Evolutionary conservation across 2,329 filamentous ascomycete genomes (phyloP), one percentile per base, ranked within the genome.

Genomic region (Penicillium oxalicum): DNA sequence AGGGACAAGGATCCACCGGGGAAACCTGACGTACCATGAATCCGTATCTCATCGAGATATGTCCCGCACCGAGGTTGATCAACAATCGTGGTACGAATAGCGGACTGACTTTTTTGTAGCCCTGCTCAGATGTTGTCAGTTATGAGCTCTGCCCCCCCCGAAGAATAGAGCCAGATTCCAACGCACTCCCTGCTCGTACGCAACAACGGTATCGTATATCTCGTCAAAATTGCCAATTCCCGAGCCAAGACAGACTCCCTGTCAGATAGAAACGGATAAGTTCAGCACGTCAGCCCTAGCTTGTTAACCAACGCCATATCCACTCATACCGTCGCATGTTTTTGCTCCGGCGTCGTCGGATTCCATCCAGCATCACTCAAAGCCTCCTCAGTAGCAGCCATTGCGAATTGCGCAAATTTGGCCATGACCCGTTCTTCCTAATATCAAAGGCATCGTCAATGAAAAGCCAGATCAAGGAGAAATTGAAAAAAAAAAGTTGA

Each of bases 221-320:
- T 95, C 90, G 36, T 95, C 87, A 35, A 98, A 78, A 61, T 93
- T 96, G 12, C 93, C 93, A 60, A 98, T 96, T 1, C 93, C 93
- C 56, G 91, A 97, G 2, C 93, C 93, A 36, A 98, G 77, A 62
- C 91, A 95, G 1, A 98, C 87, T 0, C 93, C 93, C 79, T 81
- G 24, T 3, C 12, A 40, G 2, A 28, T 2, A 24, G 18, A 18
- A 18, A 18, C 18, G 18, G 18, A 18, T 18, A 18, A 18, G 18
- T 25, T 4, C 32, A 3, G 24, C 9, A 12, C n/a, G 27, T 40
- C 11, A 54, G 38, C 54, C 34, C 62, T 51, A 38, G 9, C 6
- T 5, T 18, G 9, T 9, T n/a, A 13, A 25, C 7, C 40, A n/a
- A 26, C 24, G 7, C 5, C n/a, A 29, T 1, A 24, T 32, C 8